phyloP scores from a whole-genome alignment of 2,329 filamentous ascomycete genomes.

The Blastomyces silverae region DNA sequence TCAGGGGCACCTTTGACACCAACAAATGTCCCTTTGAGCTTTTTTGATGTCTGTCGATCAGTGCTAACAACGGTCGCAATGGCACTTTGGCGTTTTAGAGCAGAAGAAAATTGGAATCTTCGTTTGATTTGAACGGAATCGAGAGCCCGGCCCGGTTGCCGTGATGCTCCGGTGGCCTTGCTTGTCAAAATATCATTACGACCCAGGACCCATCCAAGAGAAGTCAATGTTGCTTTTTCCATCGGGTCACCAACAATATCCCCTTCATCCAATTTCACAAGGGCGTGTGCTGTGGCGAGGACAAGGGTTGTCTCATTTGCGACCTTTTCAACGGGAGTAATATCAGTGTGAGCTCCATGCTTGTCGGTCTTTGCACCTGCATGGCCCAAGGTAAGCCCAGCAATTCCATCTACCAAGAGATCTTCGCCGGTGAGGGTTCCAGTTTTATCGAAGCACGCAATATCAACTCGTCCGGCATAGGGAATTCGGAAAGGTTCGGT shows the following conservation, averaged over 20 bases:
- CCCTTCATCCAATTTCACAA: slow-evolving; percentile 94
- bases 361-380: slow-evolving; percentile 60
- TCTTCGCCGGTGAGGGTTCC: slow-evolving; percentile 95
- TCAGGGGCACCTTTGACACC: slow-evolving; percentile 96
- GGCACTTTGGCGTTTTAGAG: slow-evolving; percentile 91
- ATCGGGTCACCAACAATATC: slow-evolving; percentile 97
- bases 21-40: slow-evolving; percentile 78
- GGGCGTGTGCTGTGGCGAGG: slow-evolving; percentile 85
- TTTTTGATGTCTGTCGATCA: slow-evolving; percentile 66
- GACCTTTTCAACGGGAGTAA: slow-evolving; percentile 63
- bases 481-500: slow-evolving; percentile 98
- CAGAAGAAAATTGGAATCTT: slow-evolving; percentile 96
- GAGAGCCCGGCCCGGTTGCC: slow-evolving; percentile 41
- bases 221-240: slow-evolving; percentile 90
- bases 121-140: slow-evolving; percentile 91
- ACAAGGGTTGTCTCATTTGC: slow-evolving; percentile 82
- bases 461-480: slow-evolving; percentile 87
- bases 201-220: slow-evolving; percentile 88
- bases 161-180: slow-evolving; percentile 45
- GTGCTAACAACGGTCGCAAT: slow-evolving; percentile 72
- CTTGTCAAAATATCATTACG: slow-evolving; percentile 76
- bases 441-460: slow-evolving; percentile 98
- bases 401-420: slow-evolving; percentile 92
- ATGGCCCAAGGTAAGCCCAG: slow-evolving; percentile 70
- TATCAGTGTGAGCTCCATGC: slow-evolving; percentile 74